Percentiles rank a stretch among this genome's conserved stretches.
These are phyloP conservation scores for Trichoderma sp. DNA, from an alignment of 2,329 filamentous ascomycete genomes.

Conservation along the genomic window DNA sequence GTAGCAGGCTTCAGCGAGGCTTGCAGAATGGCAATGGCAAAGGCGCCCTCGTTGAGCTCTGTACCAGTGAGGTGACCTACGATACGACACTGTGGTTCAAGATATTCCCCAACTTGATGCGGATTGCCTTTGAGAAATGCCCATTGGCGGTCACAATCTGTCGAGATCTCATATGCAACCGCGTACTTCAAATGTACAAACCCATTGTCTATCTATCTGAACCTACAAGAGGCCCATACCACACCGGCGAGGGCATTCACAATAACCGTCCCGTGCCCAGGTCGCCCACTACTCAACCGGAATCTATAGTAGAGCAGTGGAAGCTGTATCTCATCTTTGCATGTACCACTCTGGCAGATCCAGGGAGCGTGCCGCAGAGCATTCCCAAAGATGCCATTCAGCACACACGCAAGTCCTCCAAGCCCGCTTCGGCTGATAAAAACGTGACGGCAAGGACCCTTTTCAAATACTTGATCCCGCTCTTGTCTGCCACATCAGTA, in stretches of 20 bases:
- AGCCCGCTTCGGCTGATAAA: slow-evolving; percentile 64
- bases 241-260: slow-evolving; percentile 52
- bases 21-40: slow-evolving; percentile 80
- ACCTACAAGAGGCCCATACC: slow-evolving; percentile 61
- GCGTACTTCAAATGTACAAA: slow-evolving; percentile 89
- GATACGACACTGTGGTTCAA: slow-evolving; percentile 97
- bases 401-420: slow-evolving; percentile 80
- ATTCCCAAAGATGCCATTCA: slow-evolving; percentile 55
- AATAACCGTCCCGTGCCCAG: slow-evolving; percentile 50
- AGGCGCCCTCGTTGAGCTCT: slow-evolving; percentile 87
- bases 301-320: slow-evolving; percentile 94
- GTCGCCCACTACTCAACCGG: slow-evolving; percentile 70
- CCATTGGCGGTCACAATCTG: slow-evolving; percentile 88
- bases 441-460: slow-evolving; percentile 85
- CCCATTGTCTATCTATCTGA: slow-evolving; percentile 78
- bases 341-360: slow-evolving; percentile 88
- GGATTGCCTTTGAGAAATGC: slow-evolving; percentile 86
- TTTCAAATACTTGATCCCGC: slow-evolving; percentile 87
- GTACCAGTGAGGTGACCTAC: slow-evolving; percentile 91
- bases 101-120: slow-evolving; percentile 91
- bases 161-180: slow-evolving; percentile 87
- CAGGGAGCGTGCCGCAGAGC: slow-evolving; percentile 54
- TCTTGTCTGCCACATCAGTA: slow-evolving; percentile 75
- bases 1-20: slow-evolving; percentile 86
- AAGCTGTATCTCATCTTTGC: slow-evolving; percentile 96